Base-by-base conservation (phyloP, 1,139 yeast genomes). In the Pneumocystis jirovecii region DNA sequence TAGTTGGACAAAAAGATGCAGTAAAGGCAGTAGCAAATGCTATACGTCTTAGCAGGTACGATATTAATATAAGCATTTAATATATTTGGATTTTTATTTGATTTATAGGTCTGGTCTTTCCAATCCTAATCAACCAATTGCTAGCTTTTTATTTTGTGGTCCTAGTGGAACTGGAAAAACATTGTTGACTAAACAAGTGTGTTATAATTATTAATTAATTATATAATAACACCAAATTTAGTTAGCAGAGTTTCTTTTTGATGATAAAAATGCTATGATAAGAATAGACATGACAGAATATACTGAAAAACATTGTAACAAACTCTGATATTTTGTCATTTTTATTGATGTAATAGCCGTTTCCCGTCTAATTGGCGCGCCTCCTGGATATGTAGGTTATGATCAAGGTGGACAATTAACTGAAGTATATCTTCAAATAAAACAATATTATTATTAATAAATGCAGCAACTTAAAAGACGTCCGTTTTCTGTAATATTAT, bases 161-260 rank as follows among this genome's bases (percentile, higher is more conserved):
- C 83, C 91, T 69, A 88, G 96, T 15, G 99, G 98, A 72, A 89
- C 97, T 2, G 99, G 99, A 82, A 93, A 93, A 80, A 95, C 99
- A 12, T 97, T 93, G 76, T 81, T 93, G 71, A 97, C 98, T 42
- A 25, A 50, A 50, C 57, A 50, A 50, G 57, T 50, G 21, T 21
- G 17, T 2, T 5, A 10, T 3, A 12, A 1, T 50, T 50, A 10
- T 25, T 12, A 12, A 10, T 50, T 50, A 4, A 25, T 50, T 50
- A 25, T 50, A 50, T 25, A 50, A n/a, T 50, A 25, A 50, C 12
- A 44, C 4, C 8, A 31, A 39, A 93, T 93, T 82, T 91, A 90
- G 73, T 82, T 95, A 34, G 97, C 98, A 3, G 96, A 95, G 0
- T 93, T 93, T 80, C 81, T 93, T 73, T 93, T 93, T 78, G 89